These are phyloP conservation scores for Linaria vulgaris DNA, from an alignment of 257 asterid species.

Conservation along the genomic window DNA sequence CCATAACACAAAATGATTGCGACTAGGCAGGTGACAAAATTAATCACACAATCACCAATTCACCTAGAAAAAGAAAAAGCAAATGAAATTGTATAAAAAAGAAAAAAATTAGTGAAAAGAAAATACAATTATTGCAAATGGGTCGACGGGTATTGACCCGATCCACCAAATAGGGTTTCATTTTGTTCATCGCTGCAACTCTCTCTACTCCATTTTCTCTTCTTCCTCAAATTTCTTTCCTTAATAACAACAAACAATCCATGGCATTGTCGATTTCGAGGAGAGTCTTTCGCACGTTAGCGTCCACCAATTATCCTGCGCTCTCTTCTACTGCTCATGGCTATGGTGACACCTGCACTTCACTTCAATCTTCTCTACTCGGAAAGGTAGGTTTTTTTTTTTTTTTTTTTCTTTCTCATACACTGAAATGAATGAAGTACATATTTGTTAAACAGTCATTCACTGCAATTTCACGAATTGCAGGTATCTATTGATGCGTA, in stretches of 20 bases:
- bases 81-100: too few species aligned
- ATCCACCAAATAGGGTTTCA: not conserved
- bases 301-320: slow-evolving; percentile 17
- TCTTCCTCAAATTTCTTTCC: not conserved
- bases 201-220: slow-evolving; percentile 1
- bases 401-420: not conserved
- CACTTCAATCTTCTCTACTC: slow-evolving; percentile 30
- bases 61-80: too few species aligned
- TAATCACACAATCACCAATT: too few species aligned
- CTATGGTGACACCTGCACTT: slow-evolving; percentile 24
- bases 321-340: slow-evolving; percentile 18
- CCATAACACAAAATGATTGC: too few species aligned
- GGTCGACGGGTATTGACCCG: slow-evolving; percentile 5
- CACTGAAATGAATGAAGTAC: not conserved
- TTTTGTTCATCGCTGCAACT: not conserved
- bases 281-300: slow-evolving; percentile 18
- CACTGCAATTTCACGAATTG: not conserved
- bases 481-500: slow-evolving; percentile 35
- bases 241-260: not conserved
- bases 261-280: slow-evolving; percentile 34
- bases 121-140: too few species aligned
- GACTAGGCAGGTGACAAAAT: too few species aligned
- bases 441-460: not conserved
- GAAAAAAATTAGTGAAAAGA: too few species aligned
- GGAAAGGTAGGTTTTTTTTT: slow-evolving; percentile 28